Evolutionary conservation across 305 asterid genomes (phyloP).

Genomic region (Fraxinus sp.): DNA sequence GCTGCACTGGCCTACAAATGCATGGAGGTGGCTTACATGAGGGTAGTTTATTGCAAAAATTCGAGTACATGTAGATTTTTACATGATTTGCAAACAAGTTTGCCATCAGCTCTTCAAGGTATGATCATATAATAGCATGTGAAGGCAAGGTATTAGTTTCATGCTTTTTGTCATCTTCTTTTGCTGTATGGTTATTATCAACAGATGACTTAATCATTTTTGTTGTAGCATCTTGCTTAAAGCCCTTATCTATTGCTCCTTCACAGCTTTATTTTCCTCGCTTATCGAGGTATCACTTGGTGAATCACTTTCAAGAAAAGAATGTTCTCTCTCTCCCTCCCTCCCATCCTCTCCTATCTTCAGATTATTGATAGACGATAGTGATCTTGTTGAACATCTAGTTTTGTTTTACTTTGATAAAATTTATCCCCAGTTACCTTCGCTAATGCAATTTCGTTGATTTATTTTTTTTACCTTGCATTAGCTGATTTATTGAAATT

Average conservation of each 20-base stretch:
- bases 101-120: conserved; percentile 76
- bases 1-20: conserved; percentile 93
- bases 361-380: background rate
- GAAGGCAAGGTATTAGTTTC: background rate
- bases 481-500: conserved; percentile 1
- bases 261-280: background rate
- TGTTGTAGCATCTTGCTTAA: background rate
- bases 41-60: conserved; percentile 68
- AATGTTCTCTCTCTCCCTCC: background rate
- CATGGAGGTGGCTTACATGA: conserved; percentile 80
- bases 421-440: background rate
- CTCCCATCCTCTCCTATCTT: background rate
- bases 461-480: background rate
- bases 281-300: background rate
- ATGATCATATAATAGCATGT: conserved; percentile 19
- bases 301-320: background rate
- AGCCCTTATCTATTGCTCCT: background rate
- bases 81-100: conserved; percentile 66
- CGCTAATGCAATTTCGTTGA: background rate
- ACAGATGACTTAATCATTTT: background rate
- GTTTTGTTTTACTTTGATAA: background rate
- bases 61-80: conserved; percentile 49
- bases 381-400: background rate
- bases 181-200: background rate
- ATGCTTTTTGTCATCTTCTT: conserved; percentile 7